Percentiles rank a stretch among this genome's conserved stretches.
These are phyloP conservation scores for Tilletia indica DNA, from an alignment of 1,284 basidiomycete species.

Conservation along the genomic window DNA sequence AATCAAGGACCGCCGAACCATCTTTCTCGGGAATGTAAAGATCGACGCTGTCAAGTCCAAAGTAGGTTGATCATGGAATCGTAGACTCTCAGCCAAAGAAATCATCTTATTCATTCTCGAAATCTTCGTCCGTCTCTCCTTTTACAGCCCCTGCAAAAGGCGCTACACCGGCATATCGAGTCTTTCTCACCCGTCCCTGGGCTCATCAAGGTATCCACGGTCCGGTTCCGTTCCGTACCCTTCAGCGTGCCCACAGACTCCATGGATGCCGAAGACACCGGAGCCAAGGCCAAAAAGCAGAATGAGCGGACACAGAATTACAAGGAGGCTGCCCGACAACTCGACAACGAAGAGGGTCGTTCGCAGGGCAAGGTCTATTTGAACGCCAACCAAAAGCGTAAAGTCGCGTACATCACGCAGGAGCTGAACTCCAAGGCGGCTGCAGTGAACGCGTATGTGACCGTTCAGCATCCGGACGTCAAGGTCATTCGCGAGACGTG, in stretches of 20 bases:
- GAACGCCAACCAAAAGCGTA: constrained; percentile 82
- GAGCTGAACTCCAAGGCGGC: constrained; percentile 59
- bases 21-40: constrained; percentile 90
- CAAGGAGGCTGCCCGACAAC: constrained; percentile 60
- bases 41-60: constrained; percentile 73
- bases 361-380: constrained; percentile 62
- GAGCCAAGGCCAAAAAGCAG: constrained; percentile 52
- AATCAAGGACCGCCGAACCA: constrained; percentile 70
- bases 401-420: constrained; percentile 88
- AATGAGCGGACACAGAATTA: constrained; percentile 65
- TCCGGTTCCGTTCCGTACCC: constrained; percentile 56
- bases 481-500: neutral
- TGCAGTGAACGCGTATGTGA: constrained; percentile 51
- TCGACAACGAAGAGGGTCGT: constrained; percentile 51
- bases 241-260: constrained; percentile 52
- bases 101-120: too few relatives aligned
- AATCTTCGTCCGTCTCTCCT: neutral
- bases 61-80: constrained; percentile 58
- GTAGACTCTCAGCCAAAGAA: constrained; percentile 17
- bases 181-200: constrained; percentile 42
- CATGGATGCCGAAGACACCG: constrained; percentile 49
- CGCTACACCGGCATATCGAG: constrained; percentile 55
- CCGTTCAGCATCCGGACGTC: constrained; percentile 26
- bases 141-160: constrained; percentile 49
- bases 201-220: constrained; percentile 34